These are phyloP conservation scores for Pythium dissotocum DNA, from an alignment of 352 stramenopile species.

Conservation along the genomic window DNA sequence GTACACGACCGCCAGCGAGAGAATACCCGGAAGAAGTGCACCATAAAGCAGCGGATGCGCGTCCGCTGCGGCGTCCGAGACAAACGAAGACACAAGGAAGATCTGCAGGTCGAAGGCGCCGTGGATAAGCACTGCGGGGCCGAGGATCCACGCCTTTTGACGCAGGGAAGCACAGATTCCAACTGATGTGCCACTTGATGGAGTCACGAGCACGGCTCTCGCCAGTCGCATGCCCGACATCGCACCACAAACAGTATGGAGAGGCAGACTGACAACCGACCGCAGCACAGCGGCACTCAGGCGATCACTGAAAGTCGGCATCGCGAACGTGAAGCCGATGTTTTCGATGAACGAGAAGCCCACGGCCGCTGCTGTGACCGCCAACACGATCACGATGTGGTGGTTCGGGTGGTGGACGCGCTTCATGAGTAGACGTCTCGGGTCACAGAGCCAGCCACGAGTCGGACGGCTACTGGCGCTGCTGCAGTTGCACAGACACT, in stretches of 20 bases:
- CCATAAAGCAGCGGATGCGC: constrained; percentile 39
- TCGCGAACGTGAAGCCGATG: constrained; percentile 44
- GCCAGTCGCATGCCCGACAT: constrained; percentile 71
- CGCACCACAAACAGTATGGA: constrained; percentile 65
- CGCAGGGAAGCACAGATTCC: constrained; percentile 22
- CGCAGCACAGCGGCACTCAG: constrained; percentile 46
- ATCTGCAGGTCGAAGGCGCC: constrained; percentile 63
- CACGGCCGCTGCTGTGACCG: constrained; percentile 46
- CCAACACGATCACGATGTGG: constrained; percentile 59
- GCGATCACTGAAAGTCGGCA: constrained; percentile 33
- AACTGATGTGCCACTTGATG: neutral
- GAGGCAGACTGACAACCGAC: constrained; percentile 40
- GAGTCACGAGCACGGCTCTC: constrained; percentile 27
- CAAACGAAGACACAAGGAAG: constrained; percentile 47
- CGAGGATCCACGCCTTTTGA: constrained; percentile 40
- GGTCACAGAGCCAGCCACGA: constrained; percentile 46
- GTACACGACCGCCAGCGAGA: constrained; percentile 31
- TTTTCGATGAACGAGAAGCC: constrained; percentile 74
- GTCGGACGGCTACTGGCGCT: constrained; percentile 4
- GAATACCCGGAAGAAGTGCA: constrained; percentile 36
- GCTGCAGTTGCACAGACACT: constrained; percentile 38
- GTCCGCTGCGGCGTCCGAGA: constrained; percentile 37
- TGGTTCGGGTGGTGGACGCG: constrained; percentile 50
- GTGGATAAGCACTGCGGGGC: constrained; percentile 54
- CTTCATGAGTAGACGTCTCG: constrained; percentile 45